Evolutionary conservation across 371 early-diverging fungal genomes (phyloP).

Genomic region (Rhizopus microsporus): DNA sequence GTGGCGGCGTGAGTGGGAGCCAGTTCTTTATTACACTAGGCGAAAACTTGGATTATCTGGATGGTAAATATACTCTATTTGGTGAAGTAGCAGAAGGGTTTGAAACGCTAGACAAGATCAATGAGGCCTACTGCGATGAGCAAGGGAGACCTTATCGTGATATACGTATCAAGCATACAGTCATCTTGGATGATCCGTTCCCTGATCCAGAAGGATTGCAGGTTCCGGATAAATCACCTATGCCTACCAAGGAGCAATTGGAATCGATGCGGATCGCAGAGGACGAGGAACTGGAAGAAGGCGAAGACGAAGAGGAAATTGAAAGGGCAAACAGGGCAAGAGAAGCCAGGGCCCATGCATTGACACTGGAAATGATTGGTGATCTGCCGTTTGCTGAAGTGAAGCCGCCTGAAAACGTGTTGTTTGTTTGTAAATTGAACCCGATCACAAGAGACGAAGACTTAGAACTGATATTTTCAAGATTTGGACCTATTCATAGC

Average conservation of each 20-base stretch:
- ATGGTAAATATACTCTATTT: conserved; percentile 97
- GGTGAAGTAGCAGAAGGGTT: conserved; percentile 95
- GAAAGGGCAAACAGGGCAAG: conserved; percentile 65
- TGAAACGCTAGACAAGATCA: conserved; percentile 86
- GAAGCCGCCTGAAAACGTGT: conserved; percentile 94
- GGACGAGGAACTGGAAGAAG: conserved; percentile 77
- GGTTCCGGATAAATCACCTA: conserved; percentile 78
- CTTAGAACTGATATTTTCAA: conserved; percentile 88
- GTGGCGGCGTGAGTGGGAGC: conserved; percentile 69
- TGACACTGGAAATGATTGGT: conserved; percentile 97
- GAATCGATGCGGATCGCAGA: conserved; percentile 79
- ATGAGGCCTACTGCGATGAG: conserved; percentile 71
- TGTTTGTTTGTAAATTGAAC: conserved; percentile 97
- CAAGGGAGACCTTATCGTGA: conserved; percentile 81
- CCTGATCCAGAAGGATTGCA: conserved; percentile 77
- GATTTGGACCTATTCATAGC: conserved; percentile 88
- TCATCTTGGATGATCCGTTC: conserved; percentile 94
- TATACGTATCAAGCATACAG: conserved; percentile 92
- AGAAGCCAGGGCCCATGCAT: conserved; percentile 88
- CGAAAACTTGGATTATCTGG: conserved; percentile 86
- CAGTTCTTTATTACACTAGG: conserved; percentile 97
- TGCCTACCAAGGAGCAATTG: conserved; percentile 80
- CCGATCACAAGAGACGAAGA: conserved; percentile 92
- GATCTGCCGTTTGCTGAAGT: conserved; percentile 97
- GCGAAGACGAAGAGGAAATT: conserved; percentile 71